Base-by-base conservation (phyloP, 176 grass and related monocot species). In the Poa pratensis region DNA sequence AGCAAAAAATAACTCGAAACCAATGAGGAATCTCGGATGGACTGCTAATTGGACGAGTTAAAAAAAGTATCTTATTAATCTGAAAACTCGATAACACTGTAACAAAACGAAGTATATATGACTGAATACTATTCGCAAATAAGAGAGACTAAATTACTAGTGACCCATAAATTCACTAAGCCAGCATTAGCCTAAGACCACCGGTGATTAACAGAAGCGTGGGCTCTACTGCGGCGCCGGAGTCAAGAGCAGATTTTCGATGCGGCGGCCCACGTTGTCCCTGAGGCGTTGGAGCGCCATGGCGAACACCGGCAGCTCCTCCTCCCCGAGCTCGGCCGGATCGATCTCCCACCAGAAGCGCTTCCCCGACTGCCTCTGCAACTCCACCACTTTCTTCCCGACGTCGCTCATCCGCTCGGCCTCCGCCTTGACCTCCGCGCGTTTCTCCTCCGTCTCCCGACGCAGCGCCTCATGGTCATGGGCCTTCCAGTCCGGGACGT, bases 231-330 rank as follows among this genome's bases (percentile, higher is more conserved):
- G 23, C 23, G 0, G 45, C 7, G 35, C 5, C 35, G 35, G 35
- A 37, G 35, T 43, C 9, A n/a, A n/a, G n/a, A n/a, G 22, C 70
- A 26, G 22, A 6, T 75, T 19, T 1, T 52, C 72, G 24, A 7
- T 45, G 15, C 2, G 16, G 24, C 46, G 72, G 72, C 24, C 3
- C 0, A 75, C 24, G 45, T 75, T 11, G 14, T 75, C 46, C 24
- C 46, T 18, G 72, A 75, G 24, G 16, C 72, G 72, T 10, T 48
- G 24, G 46, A 75, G 72, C 72, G 72, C 24, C 46, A 46, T 75
- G 7, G 9, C 24, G 24, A 75, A 75, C 3, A 19, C 46, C 24
- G 24, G 46, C 24, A 75, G 46, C 72, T 75, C 72, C 24, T 5
- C 72, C 72, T 19, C 46, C 46, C 16, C 72, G 24, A 75, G 72